phyloP scores from a whole-genome alignment of 768 basidiomycete genomes.

The Boletellus emodensis region DNA sequence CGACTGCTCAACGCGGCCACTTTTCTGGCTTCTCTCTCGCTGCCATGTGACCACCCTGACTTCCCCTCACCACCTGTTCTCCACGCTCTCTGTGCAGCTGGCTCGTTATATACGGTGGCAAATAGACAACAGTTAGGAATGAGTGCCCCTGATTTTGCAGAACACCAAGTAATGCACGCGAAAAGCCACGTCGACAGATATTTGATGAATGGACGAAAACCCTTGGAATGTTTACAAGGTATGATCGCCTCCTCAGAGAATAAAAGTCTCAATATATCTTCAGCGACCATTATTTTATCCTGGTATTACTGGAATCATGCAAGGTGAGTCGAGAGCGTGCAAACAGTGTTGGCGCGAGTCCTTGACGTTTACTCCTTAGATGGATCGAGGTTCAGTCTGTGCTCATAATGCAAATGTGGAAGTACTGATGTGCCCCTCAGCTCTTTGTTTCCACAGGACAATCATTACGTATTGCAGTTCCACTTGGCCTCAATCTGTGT shows the following conservation, averaged over 20 bases:
- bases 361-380: slow-evolving; percentile 33
- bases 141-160: slow-evolving; percentile 46
- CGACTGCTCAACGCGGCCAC: slow-evolving; percentile 64
- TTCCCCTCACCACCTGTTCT: slow-evolving; percentile 71
- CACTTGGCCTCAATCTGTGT: slow-evolving; percentile 67
- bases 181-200: slow-evolving; percentile 46
- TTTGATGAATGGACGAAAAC: slow-evolving; percentile 48
- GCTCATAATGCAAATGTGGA: neutral
- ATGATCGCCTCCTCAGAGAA: slow-evolving; percentile 3
- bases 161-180: slow-evolving; percentile 56
- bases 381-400: slow-evolving; percentile 61
- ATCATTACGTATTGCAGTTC: slow-evolving; percentile 54
- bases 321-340: slow-evolving; percentile 39
- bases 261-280: neutral
- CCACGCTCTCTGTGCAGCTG: slow-evolving; percentile 84
- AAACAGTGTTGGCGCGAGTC: neutral
- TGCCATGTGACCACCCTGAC: slow-evolving; percentile 64
- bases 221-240: slow-evolving; percentile 65
- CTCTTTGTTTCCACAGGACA: slow-evolving; percentile 57
- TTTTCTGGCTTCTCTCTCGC: slow-evolving; percentile 59
- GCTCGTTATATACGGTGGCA: slow-evolving; percentile 70
- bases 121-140: slow-evolving; percentile 18
- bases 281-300: slow-evolving; percentile 59
- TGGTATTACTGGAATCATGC: slow-evolving; percentile 78
- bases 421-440: slow-evolving; percentile 32